phyloP scores from a whole-genome alignment of 345 rosid species.

The Trapa incisa region DNA sequence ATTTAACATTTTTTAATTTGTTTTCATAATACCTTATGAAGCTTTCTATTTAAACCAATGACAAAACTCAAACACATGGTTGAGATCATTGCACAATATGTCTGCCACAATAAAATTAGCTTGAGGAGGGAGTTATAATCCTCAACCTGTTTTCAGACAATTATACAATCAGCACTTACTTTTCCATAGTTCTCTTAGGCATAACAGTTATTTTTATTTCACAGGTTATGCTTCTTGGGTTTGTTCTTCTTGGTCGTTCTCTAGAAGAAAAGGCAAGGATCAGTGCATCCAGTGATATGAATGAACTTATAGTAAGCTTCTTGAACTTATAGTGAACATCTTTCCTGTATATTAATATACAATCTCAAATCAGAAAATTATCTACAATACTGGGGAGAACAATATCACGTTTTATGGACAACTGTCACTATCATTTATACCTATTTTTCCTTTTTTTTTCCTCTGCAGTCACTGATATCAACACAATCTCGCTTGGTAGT shows the following conservation, averaged over 20 bases:
- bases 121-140: not conserved
- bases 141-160: not conserved
- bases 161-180: not conserved
- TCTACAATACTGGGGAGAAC: not conserved
- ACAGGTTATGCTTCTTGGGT: slow-evolving; percentile 99
- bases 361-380: not conserved
- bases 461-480: slow-evolving; percentile 72
- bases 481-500: slow-evolving; percentile 80
- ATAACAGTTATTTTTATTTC: slow-evolving; percentile 45
- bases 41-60: not conserved
- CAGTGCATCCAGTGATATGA: slow-evolving; percentile 83
- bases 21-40: not conserved
- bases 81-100: not conserved
- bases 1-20: not conserved
- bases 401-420: not conserved
- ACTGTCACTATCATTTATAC: not conserved
- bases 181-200: slow-evolving; percentile 20
- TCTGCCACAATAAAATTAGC: not conserved
- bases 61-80: not conserved
- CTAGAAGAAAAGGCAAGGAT: slow-evolving; percentile 84
- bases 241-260: slow-evolving; percentile 90
- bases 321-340: not conserved
- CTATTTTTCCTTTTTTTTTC: slow-evolving; percentile 4
- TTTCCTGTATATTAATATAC: not conserved
- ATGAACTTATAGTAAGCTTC: slow-evolving; percentile 71